Conservation (phyloP, 306 rosid genomes). For the Fagus crenata region DNA sequence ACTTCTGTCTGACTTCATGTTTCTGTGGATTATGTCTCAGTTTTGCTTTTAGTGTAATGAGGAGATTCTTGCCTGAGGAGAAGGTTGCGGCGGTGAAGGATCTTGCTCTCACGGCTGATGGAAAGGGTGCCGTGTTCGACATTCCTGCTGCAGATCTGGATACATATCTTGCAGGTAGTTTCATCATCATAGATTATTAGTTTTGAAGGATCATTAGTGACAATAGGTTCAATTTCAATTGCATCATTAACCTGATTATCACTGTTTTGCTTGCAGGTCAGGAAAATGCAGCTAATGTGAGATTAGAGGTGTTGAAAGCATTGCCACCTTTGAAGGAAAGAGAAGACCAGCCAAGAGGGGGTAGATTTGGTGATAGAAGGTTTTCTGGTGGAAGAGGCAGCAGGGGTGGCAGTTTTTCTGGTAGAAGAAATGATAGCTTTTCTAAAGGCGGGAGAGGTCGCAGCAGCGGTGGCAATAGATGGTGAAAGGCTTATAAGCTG, state of each 20-base stretch:
- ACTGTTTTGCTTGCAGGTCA: slow-evolving; percentile 42
- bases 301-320: slow-evolving; percentile 47
- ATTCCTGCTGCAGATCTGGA: slow-evolving; percentile 69
- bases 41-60: slow-evolving; percentile 59
- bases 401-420: slow-evolving; percentile 43
- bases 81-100: slow-evolving; percentile 73
- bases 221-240: background rate
- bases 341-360: slow-evolving; percentile 43
- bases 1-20: slow-evolving; percentile 7
- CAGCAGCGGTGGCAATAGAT: slow-evolving; percentile 24
- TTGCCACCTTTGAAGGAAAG: slow-evolving; percentile 67
- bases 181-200: background rate
- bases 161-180: slow-evolving; percentile 56
- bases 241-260: background rate
- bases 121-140: slow-evolving; percentile 86
- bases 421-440: slow-evolving; percentile 46
- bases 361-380: slow-evolving; percentile 43
- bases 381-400: slow-evolving; percentile 48
- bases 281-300: slow-evolving; percentile 60
- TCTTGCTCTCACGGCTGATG: slow-evolving; percentile 78
- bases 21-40: slow-evolving; percentile 38
- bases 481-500: slow-evolving; percentile 29
- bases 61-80: slow-evolving; percentile 77
- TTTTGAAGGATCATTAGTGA: background rate
- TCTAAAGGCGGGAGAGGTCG: slow-evolving; percentile 52